These are phyloP conservation scores for Leccinum imitatum DNA, from an alignment of 768 basidiomycete species.

Conservation along the genomic window DNA sequence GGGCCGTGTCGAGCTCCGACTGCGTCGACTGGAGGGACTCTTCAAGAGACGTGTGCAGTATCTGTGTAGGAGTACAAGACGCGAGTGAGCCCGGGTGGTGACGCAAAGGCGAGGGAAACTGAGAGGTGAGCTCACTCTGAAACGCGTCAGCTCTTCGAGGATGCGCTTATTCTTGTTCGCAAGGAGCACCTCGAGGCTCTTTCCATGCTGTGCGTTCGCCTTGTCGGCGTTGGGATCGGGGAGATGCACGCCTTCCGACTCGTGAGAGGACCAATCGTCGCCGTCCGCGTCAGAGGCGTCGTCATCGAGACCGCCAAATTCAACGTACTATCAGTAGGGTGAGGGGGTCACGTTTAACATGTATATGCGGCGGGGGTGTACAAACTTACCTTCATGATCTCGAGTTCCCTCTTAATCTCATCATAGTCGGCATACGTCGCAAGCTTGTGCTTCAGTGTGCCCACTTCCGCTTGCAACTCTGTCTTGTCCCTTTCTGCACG, in stretches of 20 bases:
- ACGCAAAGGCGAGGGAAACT: background rate
- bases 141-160: constrained; percentile 29
- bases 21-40: constrained; percentile 57
- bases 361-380: too few species aligned
- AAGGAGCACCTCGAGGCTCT: constrained; percentile 86
- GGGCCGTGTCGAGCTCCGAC: constrained; percentile 56
- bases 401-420: constrained; percentile 95
- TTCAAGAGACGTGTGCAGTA: constrained; percentile 81
- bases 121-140: constrained; percentile 30
- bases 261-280: constrained; percentile 42
- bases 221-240: constrained; percentile 91
- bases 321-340: constrained; percentile 70
- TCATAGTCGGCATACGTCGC: constrained; percentile 86
- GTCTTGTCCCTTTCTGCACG: constrained; percentile 18
- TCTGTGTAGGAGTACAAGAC: constrained; percentile 43
- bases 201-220: constrained; percentile 69
- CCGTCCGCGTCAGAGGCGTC: constrained; percentile 55
- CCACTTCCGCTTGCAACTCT: constrained; percentile 59
- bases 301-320: constrained; percentile 86
- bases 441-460: constrained; percentile 65
- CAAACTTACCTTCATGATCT: constrained; percentile 88
- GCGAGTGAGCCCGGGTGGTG: background rate
- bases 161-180: constrained; percentile 93
- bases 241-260: constrained; percentile 57
- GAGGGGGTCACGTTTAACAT: background rate